phyloP scores from a whole-genome alignment of 1,284 basidiomycete genomes.

The Austroboletus olivaceoglutinosus region DNA sequence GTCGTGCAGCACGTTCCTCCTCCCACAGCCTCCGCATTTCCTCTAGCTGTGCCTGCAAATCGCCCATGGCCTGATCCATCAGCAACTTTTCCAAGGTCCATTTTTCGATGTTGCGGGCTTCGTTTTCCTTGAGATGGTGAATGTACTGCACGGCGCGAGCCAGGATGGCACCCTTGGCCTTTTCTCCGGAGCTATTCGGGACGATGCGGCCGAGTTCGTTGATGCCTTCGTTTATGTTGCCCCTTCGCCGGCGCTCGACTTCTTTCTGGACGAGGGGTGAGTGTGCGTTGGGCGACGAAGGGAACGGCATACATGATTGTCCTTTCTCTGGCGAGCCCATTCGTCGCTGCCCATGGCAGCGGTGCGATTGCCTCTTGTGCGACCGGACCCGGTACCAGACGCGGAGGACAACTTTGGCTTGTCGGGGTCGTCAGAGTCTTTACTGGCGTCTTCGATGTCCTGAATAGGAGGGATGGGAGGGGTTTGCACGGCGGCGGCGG shows the following conservation, averaged over 20 bases:
- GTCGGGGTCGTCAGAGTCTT: conserved; percentile 38
- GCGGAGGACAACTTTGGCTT: conserved; percentile 18
- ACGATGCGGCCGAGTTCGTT: conserved; percentile 88
- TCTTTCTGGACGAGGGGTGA: conserved; percentile 72
- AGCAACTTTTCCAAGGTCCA: conserved; percentile 93
- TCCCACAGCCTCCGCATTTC: conserved; percentile 74
- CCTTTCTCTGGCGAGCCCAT: conserved; percentile 79
- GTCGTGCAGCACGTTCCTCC: conserved; percentile 58
- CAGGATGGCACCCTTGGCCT: conserved; percentile 86
- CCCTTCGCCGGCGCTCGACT: conserved; percentile 89
- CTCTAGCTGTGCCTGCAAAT: conserved; percentile 75
- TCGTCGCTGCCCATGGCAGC: conserved; percentile 71
- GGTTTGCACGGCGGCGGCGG: conserved; percentile 41
- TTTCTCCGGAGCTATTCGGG: conserved; percentile 83
- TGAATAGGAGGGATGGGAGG: conserved; percentile 35
- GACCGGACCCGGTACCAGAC: conserved; percentile 34
- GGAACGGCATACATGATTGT: conserved; percentile 67
- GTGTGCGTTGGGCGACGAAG: not conserved
- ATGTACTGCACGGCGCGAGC: conserved; percentile 86
- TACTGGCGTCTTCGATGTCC: conserved; percentile 38
- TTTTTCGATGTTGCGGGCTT: conserved; percentile 87
- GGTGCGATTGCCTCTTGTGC: conserved; percentile 46
- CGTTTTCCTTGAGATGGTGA: conserved; percentile 86
- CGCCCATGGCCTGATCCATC: conserved; percentile 90
- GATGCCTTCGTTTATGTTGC: conserved; percentile 96